These are phyloP conservation scores for Tillandsia leiboldiana DNA, from an alignment of 176 grass and related monocot species.

Conservation along the genomic window DNA sequence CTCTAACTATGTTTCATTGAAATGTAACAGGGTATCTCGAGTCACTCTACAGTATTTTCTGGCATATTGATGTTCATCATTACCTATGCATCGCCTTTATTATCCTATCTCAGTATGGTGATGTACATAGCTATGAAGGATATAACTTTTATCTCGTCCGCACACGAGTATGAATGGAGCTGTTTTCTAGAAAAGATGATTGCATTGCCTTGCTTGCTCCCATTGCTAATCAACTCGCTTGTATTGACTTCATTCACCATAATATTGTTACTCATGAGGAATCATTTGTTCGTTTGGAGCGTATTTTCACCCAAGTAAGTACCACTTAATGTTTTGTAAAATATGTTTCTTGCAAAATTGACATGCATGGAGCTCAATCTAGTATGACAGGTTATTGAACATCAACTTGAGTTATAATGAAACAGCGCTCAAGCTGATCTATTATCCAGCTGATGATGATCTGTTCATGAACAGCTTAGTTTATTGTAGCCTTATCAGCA, in stretches of 20 bases:
- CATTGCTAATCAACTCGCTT: conserved; percentile 64
- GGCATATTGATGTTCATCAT: conserved; percentile 83
- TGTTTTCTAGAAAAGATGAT: conserved; percentile 33
- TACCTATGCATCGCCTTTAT: conserved; percentile 61
- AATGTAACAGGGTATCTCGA: conserved; percentile 70
- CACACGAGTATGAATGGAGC: conserved; percentile 28
- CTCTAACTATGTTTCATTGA: conserved; percentile 22
- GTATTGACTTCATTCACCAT: conserved; percentile 69
- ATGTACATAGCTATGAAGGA: conserved; percentile 44
- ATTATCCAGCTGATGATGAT: no score
- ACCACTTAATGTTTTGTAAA: not conserved
- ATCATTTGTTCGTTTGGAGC: conserved; percentile 95
- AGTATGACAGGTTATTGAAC: no score
- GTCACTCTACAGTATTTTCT: conserved; percentile 61
- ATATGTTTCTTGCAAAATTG: not conserved
- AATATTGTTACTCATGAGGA: conserved; percentile 80
- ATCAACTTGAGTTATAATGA: not conserved
- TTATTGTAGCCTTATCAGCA: no score
- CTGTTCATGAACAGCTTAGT: no score
- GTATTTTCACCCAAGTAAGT: conserved; percentile 98
- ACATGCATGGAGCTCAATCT: no score
- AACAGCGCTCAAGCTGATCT: not conserved
- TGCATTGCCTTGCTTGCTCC: conserved; percentile 54
- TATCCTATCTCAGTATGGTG: conserved; percentile 58
- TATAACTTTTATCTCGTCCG: conserved; percentile 16